Evolutionary conservation across 1,139 yeast species (phyloP).

Genomic region (Scheffersomyces titani): DNA sequence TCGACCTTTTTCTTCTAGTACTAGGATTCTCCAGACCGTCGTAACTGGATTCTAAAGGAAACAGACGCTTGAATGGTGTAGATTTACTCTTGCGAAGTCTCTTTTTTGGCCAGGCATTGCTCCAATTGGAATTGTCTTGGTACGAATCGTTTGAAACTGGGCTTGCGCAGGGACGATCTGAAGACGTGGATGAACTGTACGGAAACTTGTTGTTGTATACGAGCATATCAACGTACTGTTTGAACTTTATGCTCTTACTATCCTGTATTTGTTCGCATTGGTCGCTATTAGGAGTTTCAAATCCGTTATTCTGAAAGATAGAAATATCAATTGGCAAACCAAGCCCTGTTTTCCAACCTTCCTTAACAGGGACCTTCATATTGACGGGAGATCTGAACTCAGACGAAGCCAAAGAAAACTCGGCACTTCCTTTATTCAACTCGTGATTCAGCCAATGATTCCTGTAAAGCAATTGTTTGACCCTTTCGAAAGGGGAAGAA

Average conservation of each 20-base stretch:
- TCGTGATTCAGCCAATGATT: not conserved
- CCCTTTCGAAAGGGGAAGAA: not conserved
- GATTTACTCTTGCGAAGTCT: not conserved
- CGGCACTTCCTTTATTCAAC: not conserved
- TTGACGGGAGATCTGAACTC: not conserved
- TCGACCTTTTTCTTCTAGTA: not conserved
- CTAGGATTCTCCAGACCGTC: not conserved
- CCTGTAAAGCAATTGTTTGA: not conserved
- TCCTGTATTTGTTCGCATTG: not conserved
- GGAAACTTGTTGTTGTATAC: slow-evolving; percentile 10
- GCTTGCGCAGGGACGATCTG: not conserved
- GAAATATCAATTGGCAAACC: not conserved
- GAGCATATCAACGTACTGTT: slow-evolving; percentile 15
- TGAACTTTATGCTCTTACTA: slow-evolving; percentile 12
- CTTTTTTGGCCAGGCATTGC: not conserved
- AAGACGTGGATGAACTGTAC: not conserved
- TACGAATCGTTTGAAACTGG: not conserved
- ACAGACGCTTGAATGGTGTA: not conserved
- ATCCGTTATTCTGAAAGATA: not conserved
- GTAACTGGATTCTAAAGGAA: not conserved
- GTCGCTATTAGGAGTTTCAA: not conserved
- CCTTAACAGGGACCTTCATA: not conserved
- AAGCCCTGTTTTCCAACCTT: not conserved
- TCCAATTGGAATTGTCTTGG: not conserved
- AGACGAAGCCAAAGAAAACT: not conserved